Conservation (phyloP, 1,284 basidiomycete species). For the Meripilus lineatus region DNA sequence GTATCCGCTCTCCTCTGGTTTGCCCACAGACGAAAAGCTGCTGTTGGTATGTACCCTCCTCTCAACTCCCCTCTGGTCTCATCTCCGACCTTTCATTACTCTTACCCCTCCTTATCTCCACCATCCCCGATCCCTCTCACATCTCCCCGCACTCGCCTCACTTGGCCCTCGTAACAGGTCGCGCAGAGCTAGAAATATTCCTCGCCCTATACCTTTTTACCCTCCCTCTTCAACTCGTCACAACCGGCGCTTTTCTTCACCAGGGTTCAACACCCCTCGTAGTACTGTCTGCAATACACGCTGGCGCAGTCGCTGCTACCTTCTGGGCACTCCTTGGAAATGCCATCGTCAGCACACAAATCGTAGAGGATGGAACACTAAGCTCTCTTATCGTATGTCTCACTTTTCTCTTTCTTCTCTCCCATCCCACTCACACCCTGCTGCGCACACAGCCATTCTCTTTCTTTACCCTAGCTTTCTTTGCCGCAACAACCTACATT, state of each 20-base stretch:
- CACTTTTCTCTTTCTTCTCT: not conserved
- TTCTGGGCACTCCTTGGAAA: constrained; percentile 81
- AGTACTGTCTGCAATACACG: constrained; percentile 71
- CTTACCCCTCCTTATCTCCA: not conserved
- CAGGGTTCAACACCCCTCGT: constrained; percentile 70
- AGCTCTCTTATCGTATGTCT: constrained; percentile 60
- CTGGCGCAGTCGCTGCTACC: constrained; percentile 61
- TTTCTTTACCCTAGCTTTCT: constrained; percentile 56
- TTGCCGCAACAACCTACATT: constrained; percentile 72
- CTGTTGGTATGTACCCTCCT: constrained; percentile 34
- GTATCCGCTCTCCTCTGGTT: constrained; percentile 42
- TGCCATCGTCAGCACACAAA: constrained; percentile 74
- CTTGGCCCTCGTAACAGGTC: constrained; percentile 41
- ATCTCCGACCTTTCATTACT: not conserved
- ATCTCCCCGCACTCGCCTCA: not conserved
- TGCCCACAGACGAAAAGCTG: constrained; percentile 43
- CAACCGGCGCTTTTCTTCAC: constrained; percentile 69
- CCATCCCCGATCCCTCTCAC: not conserved
- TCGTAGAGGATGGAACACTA: constrained; percentile 79
- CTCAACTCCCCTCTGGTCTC: not conserved
- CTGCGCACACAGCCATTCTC: constrained; percentile 49
- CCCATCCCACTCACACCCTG: constrained; percentile 1
- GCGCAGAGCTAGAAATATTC: constrained; percentile 64
- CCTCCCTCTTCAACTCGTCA: constrained; percentile 72
- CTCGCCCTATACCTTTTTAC: constrained; percentile 65